Evolutionary conservation across 345 rosid species (phyloP).

Genomic region (Salix caprea): DNA sequence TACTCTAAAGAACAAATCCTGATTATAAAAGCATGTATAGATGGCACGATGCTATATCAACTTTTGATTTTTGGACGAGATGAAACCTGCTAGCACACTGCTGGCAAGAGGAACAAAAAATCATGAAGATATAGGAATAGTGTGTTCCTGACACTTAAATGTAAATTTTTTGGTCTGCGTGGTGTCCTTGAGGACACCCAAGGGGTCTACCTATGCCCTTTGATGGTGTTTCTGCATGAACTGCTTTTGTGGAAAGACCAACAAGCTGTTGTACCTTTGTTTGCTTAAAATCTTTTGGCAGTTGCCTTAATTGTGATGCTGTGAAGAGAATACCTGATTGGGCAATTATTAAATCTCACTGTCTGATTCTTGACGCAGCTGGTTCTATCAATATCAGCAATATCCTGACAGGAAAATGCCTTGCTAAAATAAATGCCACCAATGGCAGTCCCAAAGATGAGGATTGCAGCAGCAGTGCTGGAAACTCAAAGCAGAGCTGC

Average conservation of each 20-base stretch:
- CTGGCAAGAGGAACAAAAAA: not conserved
- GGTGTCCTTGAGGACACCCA: not conserved
- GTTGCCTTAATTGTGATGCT: slow-evolving; percentile 1
- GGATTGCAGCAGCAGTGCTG: slow-evolving; percentile 40
- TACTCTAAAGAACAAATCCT: not conserved
- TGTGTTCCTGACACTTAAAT: not conserved
- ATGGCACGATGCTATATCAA: slow-evolving; percentile 6
- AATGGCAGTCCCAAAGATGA: slow-evolving; percentile 51
- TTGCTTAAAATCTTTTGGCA: not conserved
- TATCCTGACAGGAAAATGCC: slow-evolving; percentile 92
- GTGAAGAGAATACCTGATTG: not conserved
- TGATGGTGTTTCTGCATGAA: not conserved
- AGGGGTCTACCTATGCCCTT: not conserved
- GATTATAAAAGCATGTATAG: not conserved
- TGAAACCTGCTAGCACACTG: not conserved
- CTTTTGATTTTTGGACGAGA: not conserved
- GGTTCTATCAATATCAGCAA: slow-evolving; percentile 91
- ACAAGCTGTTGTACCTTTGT: not conserved
- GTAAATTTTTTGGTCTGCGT: not conserved
- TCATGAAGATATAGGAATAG: not conserved
- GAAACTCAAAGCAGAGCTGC: slow-evolving; percentile 28
- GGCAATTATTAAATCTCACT: not conserved
- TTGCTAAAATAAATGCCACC: slow-evolving; percentile 67
- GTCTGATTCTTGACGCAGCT: slow-evolving; percentile 39
- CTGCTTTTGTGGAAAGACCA: not conserved